Percentiles rank a stretch among this genome's conserved stretches.
Evolutionary conservation across 805 yeast genomes (phyloP).

Genomic region (Zygotorulaspora florentina): DNA sequence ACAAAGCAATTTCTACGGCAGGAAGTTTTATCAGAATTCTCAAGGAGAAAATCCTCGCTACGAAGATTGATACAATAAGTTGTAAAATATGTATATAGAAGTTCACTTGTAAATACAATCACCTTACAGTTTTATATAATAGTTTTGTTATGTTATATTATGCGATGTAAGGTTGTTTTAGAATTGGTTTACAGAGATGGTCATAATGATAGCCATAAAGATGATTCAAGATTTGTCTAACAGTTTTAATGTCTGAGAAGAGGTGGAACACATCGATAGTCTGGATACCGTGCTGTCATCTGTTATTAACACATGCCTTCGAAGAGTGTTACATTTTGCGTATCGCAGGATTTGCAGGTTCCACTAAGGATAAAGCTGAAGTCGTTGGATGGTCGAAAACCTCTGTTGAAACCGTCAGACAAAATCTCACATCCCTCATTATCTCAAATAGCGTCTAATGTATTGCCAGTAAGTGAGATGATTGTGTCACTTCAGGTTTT

Average conservation of each 20-base stretch:
- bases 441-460: conserved; percentile 40
- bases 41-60: conserved; percentile 14
- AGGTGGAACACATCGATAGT: background rate
- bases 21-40: conserved; percentile 8
- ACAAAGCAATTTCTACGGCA: conserved; percentile 8
- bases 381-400: conserved; percentile 43
- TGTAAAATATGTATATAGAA: conserved; percentile 1
- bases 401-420: conserved; percentile 42
- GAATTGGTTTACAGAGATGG: background rate
- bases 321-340: conserved; percentile 49
- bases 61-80: conserved; percentile 5
- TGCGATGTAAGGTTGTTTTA: conserved; percentile 1
- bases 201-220: background rate
- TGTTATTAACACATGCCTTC: conserved; percentile 13
- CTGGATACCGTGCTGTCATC: background rate
- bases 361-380: conserved; percentile 48
- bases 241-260: background rate
- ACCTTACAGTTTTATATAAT: background rate
- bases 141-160: background rate
- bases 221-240: background rate
- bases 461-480: conserved; percentile 35
- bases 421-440: conserved; percentile 46
- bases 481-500: conserved; percentile 45
- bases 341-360: conserved; percentile 50
- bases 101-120: conserved; percentile 8